Percentiles rank a stretch among this genome's conserved stretches.
These are phyloP conservation scores for Kuraishia ogatae DNA, from an alignment of 805 yeast species.

Conservation along the genomic window DNA sequence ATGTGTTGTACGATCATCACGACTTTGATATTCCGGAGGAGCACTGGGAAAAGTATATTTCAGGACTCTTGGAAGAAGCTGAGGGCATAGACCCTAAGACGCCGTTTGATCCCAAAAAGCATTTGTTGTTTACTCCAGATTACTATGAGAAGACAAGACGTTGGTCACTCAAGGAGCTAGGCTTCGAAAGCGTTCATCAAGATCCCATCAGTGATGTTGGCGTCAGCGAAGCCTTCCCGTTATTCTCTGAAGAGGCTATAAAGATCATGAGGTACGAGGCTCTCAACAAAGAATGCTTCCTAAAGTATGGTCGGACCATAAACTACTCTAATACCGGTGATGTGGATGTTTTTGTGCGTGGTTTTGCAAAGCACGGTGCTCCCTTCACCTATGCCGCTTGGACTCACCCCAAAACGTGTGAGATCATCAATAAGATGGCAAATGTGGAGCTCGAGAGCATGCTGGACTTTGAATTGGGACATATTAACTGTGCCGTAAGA, in stretches of 20 bases:
- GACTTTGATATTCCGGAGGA: background rate
- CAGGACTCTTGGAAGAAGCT: constrained; percentile 1
- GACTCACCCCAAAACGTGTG: constrained; percentile 41
- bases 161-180: constrained; percentile 7
- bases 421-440: constrained; percentile 46
- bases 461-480: constrained; percentile 52
- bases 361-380: background rate
- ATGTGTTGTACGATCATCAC: background rate
- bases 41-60: background rate
- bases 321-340: constrained; percentile 22
- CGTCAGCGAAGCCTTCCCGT: constrained; percentile 41
- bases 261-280: constrained; percentile 40
- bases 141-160: constrained; percentile 22
- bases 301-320: constrained; percentile 32
- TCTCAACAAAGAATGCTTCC: constrained; percentile 28
- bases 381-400: background rate
- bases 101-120: constrained; percentile 21
- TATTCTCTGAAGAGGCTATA: constrained; percentile 43
- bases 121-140: constrained; percentile 22
- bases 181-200: constrained; percentile 36
- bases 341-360: constrained; percentile 29
- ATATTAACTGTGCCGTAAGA: constrained; percentile 24
- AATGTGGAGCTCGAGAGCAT: constrained; percentile 44
- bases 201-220: constrained; percentile 38
- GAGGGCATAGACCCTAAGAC: background rate